Percentiles rank a stretch among this genome's conserved stretches.
Evolutionary conservation across 257 asterid species (phyloP).

Genomic region (Gynochthodes officinalis): DNA sequence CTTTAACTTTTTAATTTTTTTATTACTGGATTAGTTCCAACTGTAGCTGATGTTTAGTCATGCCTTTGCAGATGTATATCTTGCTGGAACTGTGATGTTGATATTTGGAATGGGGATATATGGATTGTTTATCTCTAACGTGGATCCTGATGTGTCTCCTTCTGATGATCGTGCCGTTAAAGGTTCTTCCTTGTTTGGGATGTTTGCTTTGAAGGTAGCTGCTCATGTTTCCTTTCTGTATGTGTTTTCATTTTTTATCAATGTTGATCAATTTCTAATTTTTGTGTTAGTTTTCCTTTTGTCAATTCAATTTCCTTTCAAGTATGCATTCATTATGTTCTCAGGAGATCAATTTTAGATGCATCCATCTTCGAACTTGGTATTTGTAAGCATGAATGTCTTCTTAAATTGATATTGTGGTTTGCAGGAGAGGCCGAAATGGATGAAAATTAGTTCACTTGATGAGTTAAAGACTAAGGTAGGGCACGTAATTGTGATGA

Average conservation of each 20-base stretch:
- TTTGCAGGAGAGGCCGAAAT: conserved; percentile 87
- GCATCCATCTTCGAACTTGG: background rate
- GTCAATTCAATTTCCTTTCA: background rate
- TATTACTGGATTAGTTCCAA: background rate
- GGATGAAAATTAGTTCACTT: conserved; percentile 94
- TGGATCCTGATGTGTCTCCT: conserved; percentile 43
- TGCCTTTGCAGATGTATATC: conserved; percentile 58
- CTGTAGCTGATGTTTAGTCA: conserved; percentile 13
- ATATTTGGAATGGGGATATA: conserved; percentile 97
- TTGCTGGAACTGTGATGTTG: conserved; percentile 95
- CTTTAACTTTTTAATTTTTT: background rate
- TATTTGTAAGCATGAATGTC: background rate
- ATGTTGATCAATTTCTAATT: too few species aligned
- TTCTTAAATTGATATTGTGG: background rate
- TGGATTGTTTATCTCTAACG: conserved; percentile 78
- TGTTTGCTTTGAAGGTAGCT: conserved; percentile 75
- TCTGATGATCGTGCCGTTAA: conserved; percentile 65
- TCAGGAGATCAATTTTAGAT: background rate
- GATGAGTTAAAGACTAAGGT: conserved; percentile 91
- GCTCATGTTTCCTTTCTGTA: background rate
- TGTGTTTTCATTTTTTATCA: background rate
- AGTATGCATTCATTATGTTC: background rate
- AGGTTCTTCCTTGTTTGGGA: conserved; percentile 87
- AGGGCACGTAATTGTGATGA: conserved; percentile 95
- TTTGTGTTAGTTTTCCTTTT: background rate